A percentile compares a stretch with the other conserved stretches of the same genome.
Conservation (phyloP, 75 land plant genomes). For the Ceratopteris richardii region DNA sequence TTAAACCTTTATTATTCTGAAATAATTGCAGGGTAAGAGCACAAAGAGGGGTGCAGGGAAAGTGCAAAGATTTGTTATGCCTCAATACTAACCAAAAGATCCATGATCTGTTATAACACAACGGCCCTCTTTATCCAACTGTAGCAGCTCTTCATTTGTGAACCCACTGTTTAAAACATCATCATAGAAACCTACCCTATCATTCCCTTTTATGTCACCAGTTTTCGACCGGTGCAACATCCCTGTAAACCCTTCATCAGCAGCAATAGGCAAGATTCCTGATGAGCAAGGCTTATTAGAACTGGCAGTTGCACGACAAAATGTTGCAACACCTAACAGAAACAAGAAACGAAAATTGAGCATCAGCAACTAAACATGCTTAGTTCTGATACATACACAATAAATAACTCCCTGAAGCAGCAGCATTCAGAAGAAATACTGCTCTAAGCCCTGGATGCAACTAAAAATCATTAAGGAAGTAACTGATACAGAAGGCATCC, state of each 20-base stretch:
- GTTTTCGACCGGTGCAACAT: constrained; percentile 30
- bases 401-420: no score
- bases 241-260: constrained; percentile 93
- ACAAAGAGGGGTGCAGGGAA: no score
- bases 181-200: constrained; percentile 20
- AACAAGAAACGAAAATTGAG: background rate
- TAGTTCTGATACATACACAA: no score
- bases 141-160: constrained; percentile 56
- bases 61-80: no score
- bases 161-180: constrained; percentile 33
- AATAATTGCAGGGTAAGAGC: no score
- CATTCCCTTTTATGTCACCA: constrained; percentile 11
- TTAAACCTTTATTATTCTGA: no score
- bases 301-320: constrained; percentile 63
- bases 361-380: background rate
- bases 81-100: constrained; percentile 55
- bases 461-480: no score
- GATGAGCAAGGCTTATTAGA: constrained; percentile 35
- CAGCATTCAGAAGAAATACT: no score
- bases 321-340: constrained; percentile 80
- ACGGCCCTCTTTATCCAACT: constrained; percentile 83
- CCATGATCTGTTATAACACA: constrained; percentile 96
- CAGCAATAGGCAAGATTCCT: constrained; percentile 67
- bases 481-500: no score
- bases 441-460: no score